Conservation (phyloP, 1,284 basidiomycete genomes). For the Cryptococcus jaspeensis region DNA sequence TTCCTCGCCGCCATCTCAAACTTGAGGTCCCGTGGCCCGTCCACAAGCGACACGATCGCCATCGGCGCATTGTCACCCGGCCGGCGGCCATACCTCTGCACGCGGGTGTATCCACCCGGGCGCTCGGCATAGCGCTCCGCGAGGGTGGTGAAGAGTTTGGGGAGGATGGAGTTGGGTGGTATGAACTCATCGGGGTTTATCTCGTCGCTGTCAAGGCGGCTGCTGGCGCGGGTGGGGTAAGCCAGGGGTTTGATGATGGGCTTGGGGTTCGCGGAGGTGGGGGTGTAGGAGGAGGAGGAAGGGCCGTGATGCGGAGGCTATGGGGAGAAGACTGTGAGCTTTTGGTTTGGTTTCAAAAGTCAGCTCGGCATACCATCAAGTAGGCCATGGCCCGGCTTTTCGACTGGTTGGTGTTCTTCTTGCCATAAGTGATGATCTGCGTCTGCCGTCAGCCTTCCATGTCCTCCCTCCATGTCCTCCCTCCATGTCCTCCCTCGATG, state of each 20-base stretch:
- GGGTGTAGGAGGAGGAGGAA: conserved; percentile 5
- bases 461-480: background rate
- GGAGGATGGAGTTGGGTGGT: conserved; percentile 59
- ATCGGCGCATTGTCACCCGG: conserved; percentile 90
- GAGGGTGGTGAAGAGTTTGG: conserved; percentile 78
- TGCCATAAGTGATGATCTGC: conserved; percentile 87
- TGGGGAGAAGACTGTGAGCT: background rate
- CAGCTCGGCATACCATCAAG: conserved; percentile 57
- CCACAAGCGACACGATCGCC: conserved; percentile 90
- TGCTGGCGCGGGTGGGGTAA: conserved; percentile 18
- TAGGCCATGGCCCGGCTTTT: conserved; percentile 68
- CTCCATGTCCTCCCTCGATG: background rate
- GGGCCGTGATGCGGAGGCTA: conserved; percentile 21
- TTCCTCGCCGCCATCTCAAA: conserved; percentile 81
- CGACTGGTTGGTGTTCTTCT: conserved; percentile 68
- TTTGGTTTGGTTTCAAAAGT: background rate
- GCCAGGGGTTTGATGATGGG: conserved; percentile 35
- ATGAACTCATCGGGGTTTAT: conserved; percentile 40
- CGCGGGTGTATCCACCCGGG: conserved; percentile 92
- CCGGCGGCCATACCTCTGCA: conserved; percentile 84
- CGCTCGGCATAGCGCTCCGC: conserved; percentile 77
- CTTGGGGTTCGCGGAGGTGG: conserved; percentile 26
- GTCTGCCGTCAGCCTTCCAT: conserved; percentile 2
- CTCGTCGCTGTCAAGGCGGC: too few relatives aligned
- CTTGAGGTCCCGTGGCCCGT: conserved; percentile 84